phyloP scores from a whole-genome alignment of 257 asterid species.

The Echites panduratus region DNA sequence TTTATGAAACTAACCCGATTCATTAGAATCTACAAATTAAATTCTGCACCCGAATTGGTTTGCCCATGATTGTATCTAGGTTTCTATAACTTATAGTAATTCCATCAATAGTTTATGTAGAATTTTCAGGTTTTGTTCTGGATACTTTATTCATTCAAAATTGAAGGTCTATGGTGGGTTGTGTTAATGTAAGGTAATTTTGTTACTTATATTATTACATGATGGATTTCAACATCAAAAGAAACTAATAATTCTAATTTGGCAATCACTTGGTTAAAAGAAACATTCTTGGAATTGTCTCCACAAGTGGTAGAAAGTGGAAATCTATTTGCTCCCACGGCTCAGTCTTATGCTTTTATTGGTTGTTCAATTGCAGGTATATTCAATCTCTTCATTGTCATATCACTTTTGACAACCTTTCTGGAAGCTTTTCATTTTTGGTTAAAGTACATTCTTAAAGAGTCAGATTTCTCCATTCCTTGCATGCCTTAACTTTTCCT shows the following conservation, averaged over 20 bases:
- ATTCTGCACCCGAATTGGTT: too few relatives aligned
- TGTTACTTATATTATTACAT: too few relatives aligned
- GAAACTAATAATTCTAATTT: conserved; percentile 56
- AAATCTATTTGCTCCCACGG: conserved; percentile 48
- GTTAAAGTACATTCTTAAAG: not conserved
- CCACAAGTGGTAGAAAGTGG: conserved; percentile 48
- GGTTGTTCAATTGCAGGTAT: conserved; percentile 86
- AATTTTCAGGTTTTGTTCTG: too few relatives aligned
- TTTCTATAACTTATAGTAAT: too few relatives aligned
- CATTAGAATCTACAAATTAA: too few relatives aligned
- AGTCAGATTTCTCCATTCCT: not conserved
- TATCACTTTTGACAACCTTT: not conserved
- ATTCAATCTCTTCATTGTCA: not conserved
- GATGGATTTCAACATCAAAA: conserved; percentile 46
- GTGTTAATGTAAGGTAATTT: too few relatives aligned
- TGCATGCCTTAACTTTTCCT: not conserved
- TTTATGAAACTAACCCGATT: too few relatives aligned
- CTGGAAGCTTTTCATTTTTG: not conserved
- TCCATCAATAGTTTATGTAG: too few relatives aligned
- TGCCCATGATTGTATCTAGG: too few relatives aligned
- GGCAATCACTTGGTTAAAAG: conserved; percentile 93
- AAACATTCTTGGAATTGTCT: conserved; percentile 74
- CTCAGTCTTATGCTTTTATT: conserved; percentile 70
- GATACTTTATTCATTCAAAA: too few relatives aligned
- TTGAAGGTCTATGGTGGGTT: too few relatives aligned